Conservation (phyloP, 495 filamentous ascomycete genomes). For the Thozetella sp. region DNA sequence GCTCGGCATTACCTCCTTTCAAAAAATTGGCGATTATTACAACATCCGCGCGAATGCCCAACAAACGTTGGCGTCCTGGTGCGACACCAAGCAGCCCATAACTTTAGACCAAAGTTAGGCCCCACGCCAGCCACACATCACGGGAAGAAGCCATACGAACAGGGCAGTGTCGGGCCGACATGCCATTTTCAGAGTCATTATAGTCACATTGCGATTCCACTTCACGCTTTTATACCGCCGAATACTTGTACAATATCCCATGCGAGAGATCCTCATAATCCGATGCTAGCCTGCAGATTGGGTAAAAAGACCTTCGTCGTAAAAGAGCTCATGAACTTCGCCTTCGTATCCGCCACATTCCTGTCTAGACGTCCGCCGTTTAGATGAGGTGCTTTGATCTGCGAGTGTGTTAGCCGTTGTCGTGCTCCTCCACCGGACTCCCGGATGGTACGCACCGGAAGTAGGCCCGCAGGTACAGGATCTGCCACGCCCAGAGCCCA, state of each 20-base stretch:
- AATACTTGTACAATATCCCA: slow-evolving; percentile 3
- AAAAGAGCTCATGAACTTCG: slow-evolving; percentile 14
- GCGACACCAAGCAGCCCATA: not conserved
- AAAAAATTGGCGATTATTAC: no score
- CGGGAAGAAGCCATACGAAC: no score
- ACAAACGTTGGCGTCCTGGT: no score
- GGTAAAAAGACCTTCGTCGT: slow-evolving; percentile 12
- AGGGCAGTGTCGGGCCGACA: not conserved
- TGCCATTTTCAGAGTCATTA: not conserved
- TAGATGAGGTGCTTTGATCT: slow-evolving; percentile 86
- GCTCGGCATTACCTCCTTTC: no score
- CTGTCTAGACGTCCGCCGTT: slow-evolving; percentile 2
- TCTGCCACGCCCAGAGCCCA: slow-evolving; percentile 92
- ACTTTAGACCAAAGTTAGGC: no score
- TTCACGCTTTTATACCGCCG: not conserved
- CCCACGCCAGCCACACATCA: no score
- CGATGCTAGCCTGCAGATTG: slow-evolving; percentile 29
- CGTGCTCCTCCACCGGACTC: slow-evolving; percentile 8
- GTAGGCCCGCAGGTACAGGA: slow-evolving; percentile 95
- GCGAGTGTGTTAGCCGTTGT: slow-evolving; percentile 19
- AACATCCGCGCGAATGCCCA: no score
- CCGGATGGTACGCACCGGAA: slow-evolving; percentile 63
- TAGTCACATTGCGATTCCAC: not conserved
- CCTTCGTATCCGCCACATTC: not conserved
- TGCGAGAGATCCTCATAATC: slow-evolving; percentile 17